Evolutionary conservation across 1,139 yeast species (phyloP).

Genomic region (Yamadazyma pseudoaaseri): DNA sequence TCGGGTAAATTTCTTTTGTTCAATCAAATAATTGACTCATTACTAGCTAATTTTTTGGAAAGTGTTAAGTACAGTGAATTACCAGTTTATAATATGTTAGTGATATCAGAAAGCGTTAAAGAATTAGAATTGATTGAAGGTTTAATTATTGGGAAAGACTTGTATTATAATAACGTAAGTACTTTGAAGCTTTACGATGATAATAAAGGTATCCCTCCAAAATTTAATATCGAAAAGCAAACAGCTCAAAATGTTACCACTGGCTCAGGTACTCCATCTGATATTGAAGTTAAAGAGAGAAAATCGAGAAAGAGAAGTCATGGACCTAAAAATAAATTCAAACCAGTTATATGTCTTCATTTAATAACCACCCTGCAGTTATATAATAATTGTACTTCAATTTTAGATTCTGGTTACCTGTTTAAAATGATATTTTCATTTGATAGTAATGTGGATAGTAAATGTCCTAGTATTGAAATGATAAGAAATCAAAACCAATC

Average conservation of each 20-base stretch:
- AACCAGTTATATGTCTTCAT: conserved; percentile 22
- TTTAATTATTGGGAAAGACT: conserved; percentile 56
- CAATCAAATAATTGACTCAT: conserved; percentile 46
- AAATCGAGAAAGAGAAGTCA: conserved; percentile 6
- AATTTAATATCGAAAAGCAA: conserved; percentile 1
- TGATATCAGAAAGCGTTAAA: conserved; percentile 62
- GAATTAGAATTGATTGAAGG: conserved; percentile 74
- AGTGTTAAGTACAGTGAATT: conserved; percentile 14
- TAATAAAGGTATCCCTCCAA: conserved; percentile 14
- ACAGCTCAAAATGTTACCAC: neutral
- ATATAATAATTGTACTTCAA: conserved; percentile 35
- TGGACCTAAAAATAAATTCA: conserved; percentile 4
- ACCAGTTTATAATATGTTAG: conserved; percentile 32
- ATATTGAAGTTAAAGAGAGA: conserved; percentile 13
- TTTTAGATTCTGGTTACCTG: conserved; percentile 21
- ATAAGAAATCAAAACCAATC: conserved; percentile 20
- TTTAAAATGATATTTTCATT: conserved; percentile 57
- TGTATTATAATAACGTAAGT: conserved; percentile 58
- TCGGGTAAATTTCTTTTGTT: conserved; percentile 61
- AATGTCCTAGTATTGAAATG: conserved; percentile 39
- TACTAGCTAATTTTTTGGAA: conserved; percentile 18
- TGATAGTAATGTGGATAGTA: conserved; percentile 50
- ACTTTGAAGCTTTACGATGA: conserved; percentile 58
- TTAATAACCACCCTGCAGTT: conserved; percentile 42
- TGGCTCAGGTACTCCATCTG: conserved; percentile 6